Evolutionary conservation across 2,329 filamentous ascomycete genomes (phyloP).

Genomic region (Penicillium rolfsii): DNA sequence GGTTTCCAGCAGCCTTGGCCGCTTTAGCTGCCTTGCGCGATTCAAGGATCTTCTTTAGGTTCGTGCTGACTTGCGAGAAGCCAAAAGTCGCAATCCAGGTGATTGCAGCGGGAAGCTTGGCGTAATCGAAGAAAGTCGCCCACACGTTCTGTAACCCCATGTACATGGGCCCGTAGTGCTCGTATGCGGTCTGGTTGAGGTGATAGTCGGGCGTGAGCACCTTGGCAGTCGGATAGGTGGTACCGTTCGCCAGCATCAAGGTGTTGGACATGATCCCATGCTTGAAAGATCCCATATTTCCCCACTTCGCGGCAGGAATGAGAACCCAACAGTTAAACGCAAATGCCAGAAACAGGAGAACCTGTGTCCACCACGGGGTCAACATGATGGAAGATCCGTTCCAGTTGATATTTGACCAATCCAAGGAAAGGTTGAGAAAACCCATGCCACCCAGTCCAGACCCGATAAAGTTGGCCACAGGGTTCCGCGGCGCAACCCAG

Average conservation of each 20-base stretch:
- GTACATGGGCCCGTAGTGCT: slow-evolving; percentile 59
- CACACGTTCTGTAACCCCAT: slow-evolving; percentile 62
- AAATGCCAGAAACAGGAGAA: slow-evolving; percentile 60
- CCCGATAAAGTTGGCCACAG: slow-evolving; percentile 63
- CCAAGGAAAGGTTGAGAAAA: slow-evolving; percentile 61
- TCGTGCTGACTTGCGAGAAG: slow-evolving; percentile 52
- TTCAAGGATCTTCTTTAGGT: slow-evolving; percentile 49
- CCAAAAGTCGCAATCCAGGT: slow-evolving; percentile 64
- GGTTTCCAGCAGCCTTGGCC: slow-evolving; percentile 25
- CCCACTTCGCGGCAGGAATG: slow-evolving; percentile 62
- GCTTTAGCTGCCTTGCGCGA: slow-evolving; percentile 38
- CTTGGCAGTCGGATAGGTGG: slow-evolving; percentile 49
- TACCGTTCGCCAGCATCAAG: slow-evolving; percentile 56
- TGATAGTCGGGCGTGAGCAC: slow-evolving; percentile 50
- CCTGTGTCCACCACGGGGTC: slow-evolving; percentile 63
- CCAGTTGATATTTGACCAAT: slow-evolving; percentile 65
- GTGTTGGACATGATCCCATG: slow-evolving; percentile 62
- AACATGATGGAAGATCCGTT: slow-evolving; percentile 55
- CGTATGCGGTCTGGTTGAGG: slow-evolving; percentile 54
- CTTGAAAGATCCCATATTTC: slow-evolving; percentile 56
- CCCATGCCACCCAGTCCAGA: slow-evolving; percentile 66
- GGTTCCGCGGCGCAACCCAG: slow-evolving; percentile 64
- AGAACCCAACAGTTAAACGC: slow-evolving; percentile 62
- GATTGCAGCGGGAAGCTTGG: slow-evolving; percentile 61
- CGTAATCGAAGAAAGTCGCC: slow-evolving; percentile 64